Evolutionary conservation across 2,329 filamentous ascomycete species (phyloP).

Genomic region (Paecilomyces sp.): DNA sequence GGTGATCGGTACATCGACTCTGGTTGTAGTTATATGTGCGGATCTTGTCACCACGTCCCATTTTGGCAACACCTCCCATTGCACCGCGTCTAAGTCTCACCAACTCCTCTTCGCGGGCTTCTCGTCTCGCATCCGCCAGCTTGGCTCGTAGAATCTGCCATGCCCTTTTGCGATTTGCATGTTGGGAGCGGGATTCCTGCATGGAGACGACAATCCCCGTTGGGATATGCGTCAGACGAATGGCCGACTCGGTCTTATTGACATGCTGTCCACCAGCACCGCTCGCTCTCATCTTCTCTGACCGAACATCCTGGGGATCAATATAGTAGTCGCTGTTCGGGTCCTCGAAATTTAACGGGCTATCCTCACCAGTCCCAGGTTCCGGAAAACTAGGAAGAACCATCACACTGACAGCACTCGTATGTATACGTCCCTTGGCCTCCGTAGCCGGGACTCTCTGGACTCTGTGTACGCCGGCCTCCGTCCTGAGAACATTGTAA

Average conservation of each 20-base stretch:
- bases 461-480: slow-evolving; percentile 91
- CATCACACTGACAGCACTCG: slow-evolving; percentile 84
- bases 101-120: slow-evolving; percentile 76
- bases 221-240: slow-evolving; percentile 83
- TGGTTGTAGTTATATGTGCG: slow-evolving; percentile 79
- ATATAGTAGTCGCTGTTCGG: slow-evolving; percentile 90
- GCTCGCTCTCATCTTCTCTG: slow-evolving; percentile 84
- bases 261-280: slow-evolving; percentile 96
- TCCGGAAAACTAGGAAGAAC: slow-evolving; percentile 76
- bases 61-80: slow-evolving; percentile 66
- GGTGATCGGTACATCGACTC: slow-evolving; percentile 81
- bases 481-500: slow-evolving; percentile 74
- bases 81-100: slow-evolving; percentile 68
- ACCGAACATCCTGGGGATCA: slow-evolving; percentile 70
- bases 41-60: slow-evolving; percentile 89
- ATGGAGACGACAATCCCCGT: slow-evolving; percentile 82
- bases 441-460: slow-evolving; percentile 91
- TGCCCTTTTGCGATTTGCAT: slow-evolving; percentile 78
- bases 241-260: slow-evolving; percentile 95
- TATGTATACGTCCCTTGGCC: slow-evolving; percentile 84
- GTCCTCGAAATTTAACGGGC: slow-evolving; percentile 62
- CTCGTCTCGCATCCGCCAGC: slow-evolving; percentile 70
- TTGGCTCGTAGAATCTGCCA: slow-evolving; percentile 79
- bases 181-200: slow-evolving; percentile 87
- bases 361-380: slow-evolving; percentile 41